phyloP scores from a whole-genome alignment of 495 filamentous ascomycete genomes.

The Chaetomidium leptoderma region DNA sequence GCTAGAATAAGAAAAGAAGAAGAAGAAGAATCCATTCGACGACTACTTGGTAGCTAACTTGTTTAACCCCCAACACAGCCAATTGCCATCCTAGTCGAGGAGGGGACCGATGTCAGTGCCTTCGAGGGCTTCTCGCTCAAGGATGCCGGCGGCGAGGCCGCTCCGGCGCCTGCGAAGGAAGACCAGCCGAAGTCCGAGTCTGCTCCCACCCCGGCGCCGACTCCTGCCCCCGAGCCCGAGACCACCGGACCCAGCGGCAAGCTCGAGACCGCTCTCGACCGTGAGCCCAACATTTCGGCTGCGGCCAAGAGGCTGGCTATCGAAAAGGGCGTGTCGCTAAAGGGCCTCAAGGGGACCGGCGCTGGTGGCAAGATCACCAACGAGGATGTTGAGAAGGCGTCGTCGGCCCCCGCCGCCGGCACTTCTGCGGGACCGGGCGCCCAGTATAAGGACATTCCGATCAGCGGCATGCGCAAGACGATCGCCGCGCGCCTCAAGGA shows the following conservation, averaged over 20 bases:
- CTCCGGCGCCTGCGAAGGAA: slow-evolving; percentile 53
- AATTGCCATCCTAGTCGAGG: slow-evolving; percentile 92
- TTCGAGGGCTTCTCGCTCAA: slow-evolving; percentile 85
- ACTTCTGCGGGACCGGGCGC: slow-evolving; percentile 53
- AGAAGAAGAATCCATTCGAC: slow-evolving; percentile 16
- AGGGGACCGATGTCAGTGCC: slow-evolving; percentile 75
- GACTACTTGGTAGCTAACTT: slow-evolving; percentile 18
- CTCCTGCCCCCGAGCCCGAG: slow-evolving; percentile 60
- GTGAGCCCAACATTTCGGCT: slow-evolving; percentile 66
- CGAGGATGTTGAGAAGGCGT: slow-evolving; percentile 81
- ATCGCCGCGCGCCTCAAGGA: slow-evolving; percentile 89
- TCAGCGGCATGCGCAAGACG: slow-evolving; percentile 93
- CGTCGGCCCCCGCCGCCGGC: slow-evolving; percentile 35
- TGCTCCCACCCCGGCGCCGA: slow-evolving; percentile 55
- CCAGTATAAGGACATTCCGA: slow-evolving; percentile 77
- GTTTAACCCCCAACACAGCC: slow-evolving; percentile 55
- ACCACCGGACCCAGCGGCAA: slow-evolving; percentile 68
- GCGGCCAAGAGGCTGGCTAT: slow-evolving; percentile 76
- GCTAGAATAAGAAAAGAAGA: not conserved
- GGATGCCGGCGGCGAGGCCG: slow-evolving; percentile 84
- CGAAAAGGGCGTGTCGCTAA: slow-evolving; percentile 78
- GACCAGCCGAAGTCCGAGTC: slow-evolving; percentile 51
- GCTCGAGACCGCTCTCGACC: slow-evolving; percentile 78
- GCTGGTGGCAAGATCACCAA: slow-evolving; percentile 84
- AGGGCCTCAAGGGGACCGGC: slow-evolving; percentile 81